Evolutionary conservation across 352 stramenopile genomes (phyloP), one percentile per base, ranked within the genome.

Genomic region (Thalassiosira mediterranea): DNA sequence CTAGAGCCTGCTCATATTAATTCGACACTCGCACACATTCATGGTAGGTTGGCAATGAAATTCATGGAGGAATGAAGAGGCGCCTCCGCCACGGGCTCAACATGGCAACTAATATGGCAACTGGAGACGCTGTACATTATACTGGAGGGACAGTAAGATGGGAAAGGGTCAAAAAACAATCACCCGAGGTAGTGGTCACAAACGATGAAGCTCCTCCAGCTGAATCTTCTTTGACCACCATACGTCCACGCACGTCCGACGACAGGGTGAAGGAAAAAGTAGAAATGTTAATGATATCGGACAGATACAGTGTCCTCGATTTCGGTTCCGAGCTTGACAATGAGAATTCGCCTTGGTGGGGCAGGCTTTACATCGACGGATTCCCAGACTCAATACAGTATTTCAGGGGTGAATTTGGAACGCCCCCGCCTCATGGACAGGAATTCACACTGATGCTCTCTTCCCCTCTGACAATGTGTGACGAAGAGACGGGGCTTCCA

Each of bases 341-440:
- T 40, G 52, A 38, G 1, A 47, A 76, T 13, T 70, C 29, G 25
- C 68, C 65, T 26, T 79, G 60, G 40, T 57, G 47, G 51, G 48
- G 40, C 44, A 1, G 71, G 11, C 47, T 80, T 21, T 76, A 65
- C 29, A 47, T 76, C 21, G 31, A 64, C 29, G 56, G 63, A 11
- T 76, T 72, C 15, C 64, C 63, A 21, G 19, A 29, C n/a, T 42
- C 48, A 31, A 34, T 76, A 2, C 63, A 81, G 34, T 76, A 66
- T 40, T 76, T 81, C 31, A 26, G 72, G 13, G 56, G 53, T n/a
- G 62, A 81, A 32, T 81, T 81, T 74, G 72, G 72, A 44, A 8
- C 2, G 0, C 31, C 52, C 15, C 53, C 63, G 13, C 40, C 40
- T 15, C 4, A 48, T 37, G 51, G 46, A 1, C n/a, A n/a, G n/a